Evolutionary conservation across 306 rosid genomes (phyloP).

Genomic region (Geum urbanum): DNA sequence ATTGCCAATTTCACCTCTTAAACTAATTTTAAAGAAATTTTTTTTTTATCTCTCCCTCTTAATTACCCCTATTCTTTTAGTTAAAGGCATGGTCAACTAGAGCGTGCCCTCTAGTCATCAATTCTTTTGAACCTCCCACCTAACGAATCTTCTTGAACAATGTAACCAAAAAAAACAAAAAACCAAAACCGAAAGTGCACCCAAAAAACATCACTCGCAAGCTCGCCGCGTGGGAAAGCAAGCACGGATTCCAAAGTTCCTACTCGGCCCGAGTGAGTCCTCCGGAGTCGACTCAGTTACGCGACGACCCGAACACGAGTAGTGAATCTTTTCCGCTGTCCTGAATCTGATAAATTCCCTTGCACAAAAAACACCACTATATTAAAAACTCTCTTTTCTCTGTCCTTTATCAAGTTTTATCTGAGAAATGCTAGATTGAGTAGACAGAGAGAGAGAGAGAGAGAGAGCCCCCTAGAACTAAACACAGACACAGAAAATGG

Average conservation of each 20-base stretch:
- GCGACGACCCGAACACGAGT: slow-evolving; percentile 66
- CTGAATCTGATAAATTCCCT: slow-evolving; percentile 51
- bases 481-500: slow-evolving; percentile 30
- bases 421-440: slow-evolving; percentile 14
- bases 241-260: slow-evolving; percentile 52
- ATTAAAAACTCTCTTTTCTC: slow-evolving; percentile 24
- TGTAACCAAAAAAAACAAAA: not conserved
- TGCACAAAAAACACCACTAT: slow-evolving; percentile 12
- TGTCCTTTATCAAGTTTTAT: slow-evolving; percentile 31
- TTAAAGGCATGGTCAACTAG: slow-evolving; percentile 30
- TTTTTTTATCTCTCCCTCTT: not conserved
- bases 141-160: slow-evolving; percentile 36
- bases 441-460: not conserved
- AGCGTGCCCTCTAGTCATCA: slow-evolving; percentile 26
- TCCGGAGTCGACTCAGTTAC: slow-evolving; percentile 35
- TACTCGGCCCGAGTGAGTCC: slow-evolving; percentile 23
- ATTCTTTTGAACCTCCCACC: slow-evolving; percentile 26
- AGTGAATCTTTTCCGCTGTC: slow-evolving; percentile 40
- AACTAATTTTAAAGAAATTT: too few species aligned
- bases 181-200: not conserved
- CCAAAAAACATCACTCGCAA: not conserved
- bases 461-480: not conserved
- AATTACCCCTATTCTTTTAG: not conserved
- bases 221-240: slow-evolving; percentile 32
- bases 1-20: too few species aligned